Base-by-base conservation (phyloP, 2,329 filamentous ascomycete genomes). In the Fonsecaea multimorphosa region DNA sequence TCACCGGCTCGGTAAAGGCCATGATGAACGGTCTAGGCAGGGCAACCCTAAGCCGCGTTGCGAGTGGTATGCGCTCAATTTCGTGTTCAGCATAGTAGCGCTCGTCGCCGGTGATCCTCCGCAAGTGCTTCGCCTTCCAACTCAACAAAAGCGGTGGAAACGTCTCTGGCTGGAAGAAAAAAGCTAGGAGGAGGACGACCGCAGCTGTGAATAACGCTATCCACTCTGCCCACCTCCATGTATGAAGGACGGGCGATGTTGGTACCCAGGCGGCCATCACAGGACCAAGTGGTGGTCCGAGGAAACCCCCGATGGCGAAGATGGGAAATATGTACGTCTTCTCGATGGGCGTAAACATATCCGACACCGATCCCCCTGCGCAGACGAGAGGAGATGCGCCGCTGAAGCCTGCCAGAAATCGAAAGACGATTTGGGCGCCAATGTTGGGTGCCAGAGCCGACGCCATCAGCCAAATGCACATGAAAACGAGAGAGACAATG, bases 371-470 rank as follows among this genome's bases (percentile, higher is more conserved):
- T 1, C 81, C 81, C 0, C 81, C 81, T 8, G 80, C 81, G 69
- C 73, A 84, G 52, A 77, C 83, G 68, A 77, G 74, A 22, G 76
- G 83, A 54, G 78, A 83, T 68, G 75, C 83, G 0, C 81, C 77
- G 6, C 80, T 80, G 0, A 86, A 83, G 0, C 84, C 83, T 1
- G 83, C 79, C 3, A 85, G 70, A 65, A 83, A 84, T 3, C 83
- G 79, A 63, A 83, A 84, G 0, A 78, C 76, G 6, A 85, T 72
- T 60, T 84, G 81, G 2, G 79, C 79, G 0, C 73, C 77, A 59
- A 85, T 78, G 27, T 79, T 83, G 3, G 79, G 79, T 1, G 82
- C 73, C 19, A 84, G 70, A 0, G 77, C 84, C 0, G 79, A 78
- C 0, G 79, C 83, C 72, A 84, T 78, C 38, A 84, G 76, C 61